These are phyloP conservation scores for Chaetoceros muelleri DNA, from an alignment of 108 stramenopile genomes.

Conservation along the genomic window DNA sequence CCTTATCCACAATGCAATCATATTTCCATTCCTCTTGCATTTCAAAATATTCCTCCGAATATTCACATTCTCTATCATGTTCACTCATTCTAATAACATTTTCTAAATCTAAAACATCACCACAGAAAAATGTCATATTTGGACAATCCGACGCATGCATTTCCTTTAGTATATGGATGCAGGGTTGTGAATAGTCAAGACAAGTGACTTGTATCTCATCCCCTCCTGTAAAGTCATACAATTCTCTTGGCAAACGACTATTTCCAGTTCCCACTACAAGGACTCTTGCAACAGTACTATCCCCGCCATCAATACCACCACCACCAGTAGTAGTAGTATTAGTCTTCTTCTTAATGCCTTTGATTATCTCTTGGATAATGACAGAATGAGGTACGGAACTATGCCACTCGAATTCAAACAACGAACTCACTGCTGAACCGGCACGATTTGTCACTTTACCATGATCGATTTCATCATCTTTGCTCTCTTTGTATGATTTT, in stretches of 20 bases:
- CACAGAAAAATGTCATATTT: slow-evolving; percentile 49
- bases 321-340: too few relatives aligned
- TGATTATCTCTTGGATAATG: slow-evolving; percentile 33
- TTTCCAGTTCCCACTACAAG: slow-evolving; percentile 60
- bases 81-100: neutral
- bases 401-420: slow-evolving; percentile 58
- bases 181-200: slow-evolving; percentile 51
- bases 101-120: slow-evolving; percentile 42
- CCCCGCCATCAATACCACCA: too few relatives aligned
- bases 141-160: slow-evolving; percentile 13
- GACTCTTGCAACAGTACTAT: too few relatives aligned
- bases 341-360: too few relatives aligned
- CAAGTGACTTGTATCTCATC: slow-evolving; percentile 22
- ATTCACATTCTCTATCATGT: neutral
- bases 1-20: slow-evolving; percentile 68
- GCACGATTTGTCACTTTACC: neutral
- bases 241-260: slow-evolving; percentile 32
- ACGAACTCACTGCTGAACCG: neutral
- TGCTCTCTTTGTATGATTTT: too few relatives aligned
- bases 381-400: slow-evolving; percentile 35
- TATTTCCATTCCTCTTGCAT: slow-evolving; percentile 7
- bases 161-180: slow-evolving; percentile 35
- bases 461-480: neutral
- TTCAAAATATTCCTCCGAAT: neutral
- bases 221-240: slow-evolving; percentile 25